A percentile compares a stretch with the other conserved stretches of the same genome.
Evolutionary conservation across 768 basidiomycete genomes (phyloP).

Genomic region (Rhodotorula taiwanensis): DNA sequence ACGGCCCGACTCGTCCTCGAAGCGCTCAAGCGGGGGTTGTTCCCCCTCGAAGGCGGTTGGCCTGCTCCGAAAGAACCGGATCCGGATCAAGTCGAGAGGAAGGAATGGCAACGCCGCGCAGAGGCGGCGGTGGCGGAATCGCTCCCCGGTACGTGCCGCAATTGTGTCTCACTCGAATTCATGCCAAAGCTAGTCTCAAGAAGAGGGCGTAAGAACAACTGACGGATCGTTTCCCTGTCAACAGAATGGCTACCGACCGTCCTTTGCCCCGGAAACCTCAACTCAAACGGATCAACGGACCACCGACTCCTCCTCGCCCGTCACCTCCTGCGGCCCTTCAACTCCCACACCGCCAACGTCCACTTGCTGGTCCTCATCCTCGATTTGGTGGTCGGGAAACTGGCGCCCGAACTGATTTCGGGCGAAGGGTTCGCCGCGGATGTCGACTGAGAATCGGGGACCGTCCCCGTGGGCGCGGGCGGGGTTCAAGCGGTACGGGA

Average conservation of each 20-base stretch:
- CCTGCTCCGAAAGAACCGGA: slow-evolving; percentile 66
- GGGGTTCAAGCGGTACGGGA: too few relatives aligned
- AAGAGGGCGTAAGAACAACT: too few relatives aligned
- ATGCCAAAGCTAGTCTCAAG: too few relatives aligned
- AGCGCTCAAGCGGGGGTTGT: slow-evolving; percentile 62
- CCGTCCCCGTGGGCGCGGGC: too few relatives aligned
- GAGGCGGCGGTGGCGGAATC: slow-evolving; percentile 47
- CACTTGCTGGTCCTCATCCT: slow-evolving; percentile 69
- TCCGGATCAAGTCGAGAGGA: slow-evolving; percentile 70
- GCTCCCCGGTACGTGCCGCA: slow-evolving; percentile 47
- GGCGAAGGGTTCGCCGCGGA: too few relatives aligned
- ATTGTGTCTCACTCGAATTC: not conserved
- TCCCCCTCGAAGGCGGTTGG: slow-evolving; percentile 69
- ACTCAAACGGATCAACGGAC: not conserved
- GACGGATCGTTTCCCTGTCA: not conserved
- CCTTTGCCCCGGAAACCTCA: not conserved
- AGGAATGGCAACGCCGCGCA: slow-evolving; percentile 51
- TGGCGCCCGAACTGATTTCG: slow-evolving; percentile 73
- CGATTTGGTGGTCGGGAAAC: slow-evolving; percentile 60
- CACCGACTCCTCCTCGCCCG: slow-evolving; percentile 15
- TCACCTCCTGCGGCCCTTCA: slow-evolving; percentile 41
- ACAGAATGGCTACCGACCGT: not conserved
- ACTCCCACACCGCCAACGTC: slow-evolving; percentile 59
- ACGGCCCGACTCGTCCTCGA: slow-evolving; percentile 55
- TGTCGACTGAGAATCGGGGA: too few relatives aligned